Base-by-base conservation (phyloP, 345 rosid species). In the Populus tremula region DNA sequence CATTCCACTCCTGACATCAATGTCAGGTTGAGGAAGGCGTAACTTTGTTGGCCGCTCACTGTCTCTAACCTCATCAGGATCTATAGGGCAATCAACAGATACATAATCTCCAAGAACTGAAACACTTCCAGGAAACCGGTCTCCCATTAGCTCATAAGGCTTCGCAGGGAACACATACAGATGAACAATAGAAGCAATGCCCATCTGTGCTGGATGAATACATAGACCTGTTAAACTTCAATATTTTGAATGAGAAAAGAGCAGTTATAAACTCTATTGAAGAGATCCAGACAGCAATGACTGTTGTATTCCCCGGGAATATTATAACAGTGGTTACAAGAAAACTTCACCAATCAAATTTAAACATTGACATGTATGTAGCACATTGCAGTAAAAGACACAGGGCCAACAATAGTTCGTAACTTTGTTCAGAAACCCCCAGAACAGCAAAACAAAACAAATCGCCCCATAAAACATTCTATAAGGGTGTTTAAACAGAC, bases 11-110 rank as follows among this genome's bases (percentile, higher is more conserved):
- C 85, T 90, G 56, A 78, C 82, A 82, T 92, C 91, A 70, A 79
- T 47, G 72, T 90, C 91, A 72, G 96, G 98, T 80, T 89, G 96
- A 8, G 96, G 99, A 61, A 93, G 91, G 62, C 97, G 98, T 74
- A 92, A 75, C 82, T 93, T 96, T n/a, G 94, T 94, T 67, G 92
- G 99, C 77, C 99, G 88, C 84, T 96, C 97, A 82, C 96, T 91
- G 85, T 96, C 99, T 85, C 99, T 86, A 78, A 93, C 85, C 89
- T 94, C 99, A 77, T 96, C 99, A 45, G 99, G 99, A 85, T 96
- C 99, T 74, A 90, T 78, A 67, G 97, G 96, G 79, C 94, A 96
- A 82, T 92, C 99, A 33, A 88, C 91, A 74, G 97, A 91, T 45
- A 89, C 96, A 89, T 96, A 93, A 84, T 94, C 99, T 84, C 98